Evolutionary conservation across 2,329 filamentous ascomycete species (phyloP), one percentile per base, ranked within the genome.

Genomic region (Lachnum nothofagi): DNA sequence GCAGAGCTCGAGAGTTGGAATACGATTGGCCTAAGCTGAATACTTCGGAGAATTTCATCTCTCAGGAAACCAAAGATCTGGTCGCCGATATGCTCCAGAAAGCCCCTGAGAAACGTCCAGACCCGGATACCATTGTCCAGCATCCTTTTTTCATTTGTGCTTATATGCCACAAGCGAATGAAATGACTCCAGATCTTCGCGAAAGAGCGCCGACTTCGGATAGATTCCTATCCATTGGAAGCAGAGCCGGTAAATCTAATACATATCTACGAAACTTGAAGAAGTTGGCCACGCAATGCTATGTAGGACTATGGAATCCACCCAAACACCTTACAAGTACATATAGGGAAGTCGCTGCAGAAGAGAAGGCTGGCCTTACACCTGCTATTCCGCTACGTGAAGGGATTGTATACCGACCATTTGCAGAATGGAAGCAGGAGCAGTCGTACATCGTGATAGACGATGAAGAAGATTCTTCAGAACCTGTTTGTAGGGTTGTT

Each of bases 101-200:
- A n/a, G 83, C 88, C 49, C 85, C 89, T 43, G 83, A 90, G 60
- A 73, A 79, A 60, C 78, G 88, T 53, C 88, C 87, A 1, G 81
- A 83, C 44, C 86, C 88, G 1, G 88, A 93, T 62, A 74, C 76
- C 41, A 91, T 93, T 60, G 83, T 91, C 34, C 80, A 86, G 57
- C 88, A 93, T 63, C 74, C 81, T 5, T 93, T 91, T 67, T 93
- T 93, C 72, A 80, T 79, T 44, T 77, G 83, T 24, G 86, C 86
- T 12, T 89, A 84, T 66, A 81, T 91, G 66, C 88, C 88, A 6
- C 67, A 70, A 8, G 64, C 76, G 16, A 68, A 72, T 35, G 80
- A 85, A 54, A 83, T 85, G 62, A 81, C 72, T 16, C 64, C 72
- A 4, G 77, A 76, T 42, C 66, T 84, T 6, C 73, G 80, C 37